These are phyloP conservation scores for Penicillium pancosmium DNA, from an alignment of 495 filamentous ascomycete species.

Conservation along the genomic window DNA sequence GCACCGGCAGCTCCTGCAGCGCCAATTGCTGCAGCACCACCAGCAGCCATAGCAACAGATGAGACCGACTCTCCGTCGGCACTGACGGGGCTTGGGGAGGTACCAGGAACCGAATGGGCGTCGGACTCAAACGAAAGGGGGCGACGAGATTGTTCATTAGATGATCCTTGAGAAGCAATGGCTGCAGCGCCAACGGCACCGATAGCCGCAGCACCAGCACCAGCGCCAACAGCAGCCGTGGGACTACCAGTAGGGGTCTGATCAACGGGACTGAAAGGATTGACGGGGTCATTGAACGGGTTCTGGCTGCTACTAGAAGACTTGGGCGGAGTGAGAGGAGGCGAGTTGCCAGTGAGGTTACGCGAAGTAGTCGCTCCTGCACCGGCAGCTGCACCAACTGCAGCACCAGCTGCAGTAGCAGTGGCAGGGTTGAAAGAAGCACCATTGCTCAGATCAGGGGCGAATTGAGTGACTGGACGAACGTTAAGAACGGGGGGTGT, in stretches of 20 bases:
- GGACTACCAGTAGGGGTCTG: constrained; percentile 20
- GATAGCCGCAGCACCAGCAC: constrained; percentile 42
- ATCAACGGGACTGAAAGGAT: constrained; percentile 52
- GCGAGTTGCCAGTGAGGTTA: constrained; percentile 40
- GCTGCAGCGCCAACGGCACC: constrained; percentile 37
- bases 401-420: constrained; percentile 31
- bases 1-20: constrained; percentile 31
- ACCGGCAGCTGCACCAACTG: constrained; percentile 28
- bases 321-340: constrained; percentile 39
- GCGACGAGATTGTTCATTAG: constrained; percentile 34
- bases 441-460: constrained; percentile 63
- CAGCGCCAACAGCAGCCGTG: constrained; percentile 32
- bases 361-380: constrained; percentile 37
- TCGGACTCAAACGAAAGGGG: constrained; percentile 30
- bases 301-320: constrained; percentile 48
- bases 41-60: constrained; percentile 41
- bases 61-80: constrained; percentile 34
- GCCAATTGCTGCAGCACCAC: constrained; percentile 20
- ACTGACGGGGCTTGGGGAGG: constrained; percentile 21
- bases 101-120: constrained; percentile 15
- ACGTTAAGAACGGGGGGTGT: constrained; percentile 83
- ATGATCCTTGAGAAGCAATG: constrained; percentile 35
- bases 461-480: constrained; percentile 85
- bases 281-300: constrained; percentile 51
- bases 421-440: constrained; percentile 37